Evolutionary conservation across 2,329 filamentous ascomycete genomes (phyloP), one percentile per base, ranked within the genome.

Genomic region (Plenodomus biglobosus): DNA sequence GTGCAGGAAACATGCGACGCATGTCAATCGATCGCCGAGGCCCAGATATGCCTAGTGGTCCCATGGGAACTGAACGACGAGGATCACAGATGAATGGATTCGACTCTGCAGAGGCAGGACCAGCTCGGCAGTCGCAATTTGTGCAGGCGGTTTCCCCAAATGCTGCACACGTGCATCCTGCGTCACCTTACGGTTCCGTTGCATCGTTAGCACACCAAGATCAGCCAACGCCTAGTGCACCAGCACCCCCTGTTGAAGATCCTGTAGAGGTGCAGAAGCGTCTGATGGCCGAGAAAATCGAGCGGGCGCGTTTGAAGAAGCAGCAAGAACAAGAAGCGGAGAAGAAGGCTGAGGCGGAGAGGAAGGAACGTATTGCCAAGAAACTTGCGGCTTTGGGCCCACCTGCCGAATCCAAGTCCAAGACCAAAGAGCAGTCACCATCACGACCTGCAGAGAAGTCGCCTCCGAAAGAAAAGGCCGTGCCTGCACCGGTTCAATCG

Each of bases 341-440:
- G 67, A 85, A 81, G 17, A 80, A 78, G n/a, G 85, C 88, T 61
- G 86, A 90, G 63, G 85, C 84, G n/a, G 88, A 82, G 16, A 82
- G 79, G 50, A 80, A 82, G 59, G 86, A 89, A 64, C 82, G 88
- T 19, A 84, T 92, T 52, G 81, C 84, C 40, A 80, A 86, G 65
- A 90, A 89, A 69, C 73, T 92, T 39, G 86, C 86, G 59, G 83
- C 84, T 8, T 74, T 92, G 65, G 87, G 85, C 0, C 83, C 85
- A 15, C 76, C 81, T 2, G 52, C 63, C 10, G 62, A 65, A 27
- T 27, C 55, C 2, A 69, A 69, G 52, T 42, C 63, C 1, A 71
- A 72, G 49, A 39, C 53, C 59, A 73, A 70, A 55, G 73, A 75
- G 37, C 52, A 63, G 55, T 63, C 68, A 6, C 65, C 75, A 18